These are phyloP conservation scores for Fusarium buharicum DNA, from an alignment of 2,329 filamentous ascomycete species.

Conservation along the genomic window DNA sequence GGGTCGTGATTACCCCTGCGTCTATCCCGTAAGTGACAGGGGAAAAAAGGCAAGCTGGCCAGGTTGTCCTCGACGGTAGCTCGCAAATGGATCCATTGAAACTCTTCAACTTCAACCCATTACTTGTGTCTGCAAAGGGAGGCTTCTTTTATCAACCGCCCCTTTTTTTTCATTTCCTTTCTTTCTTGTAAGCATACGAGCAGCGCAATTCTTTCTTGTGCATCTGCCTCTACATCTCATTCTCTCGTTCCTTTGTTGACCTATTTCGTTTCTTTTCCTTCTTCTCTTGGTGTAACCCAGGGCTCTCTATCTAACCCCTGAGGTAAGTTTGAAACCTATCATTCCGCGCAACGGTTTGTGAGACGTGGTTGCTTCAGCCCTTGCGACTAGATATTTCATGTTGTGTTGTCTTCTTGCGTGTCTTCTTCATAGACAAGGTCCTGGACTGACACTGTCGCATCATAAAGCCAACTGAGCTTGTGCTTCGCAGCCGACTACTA, in stretches of 20 bases:
- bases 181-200: conserved; percentile 24
- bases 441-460: conserved; percentile 32
- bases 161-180: conserved; percentile 24
- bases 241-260: conserved; percentile 41
- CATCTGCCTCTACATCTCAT: conserved; percentile 28
- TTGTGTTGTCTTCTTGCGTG: background rate
- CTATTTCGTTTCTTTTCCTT: conserved; percentile 27
- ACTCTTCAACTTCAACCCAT: conserved; percentile 37
- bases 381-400: conserved; percentile 12
- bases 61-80: conserved; percentile 43
- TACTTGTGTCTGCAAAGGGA: conserved; percentile 37
- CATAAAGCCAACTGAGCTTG: conserved; percentile 22
- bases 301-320: conserved; percentile 32
- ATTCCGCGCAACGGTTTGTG: conserved; percentile 25
- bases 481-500: conserved; percentile 35
- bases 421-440: background rate
- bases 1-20: conserved; percentile 39
- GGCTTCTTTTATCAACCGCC: conserved; percentile 31
- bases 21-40: conserved; percentile 32
- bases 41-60: conserved; percentile 40
- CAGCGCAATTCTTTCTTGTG: conserved; percentile 35
- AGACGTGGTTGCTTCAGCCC: conserved; percentile 20
- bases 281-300: conserved; percentile 23
- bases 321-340: conserved; percentile 40
- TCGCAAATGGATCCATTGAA: conserved; percentile 7